Conservation (phyloP, 31 red algal species). For the Bonnemaisonia californica region DNA sequence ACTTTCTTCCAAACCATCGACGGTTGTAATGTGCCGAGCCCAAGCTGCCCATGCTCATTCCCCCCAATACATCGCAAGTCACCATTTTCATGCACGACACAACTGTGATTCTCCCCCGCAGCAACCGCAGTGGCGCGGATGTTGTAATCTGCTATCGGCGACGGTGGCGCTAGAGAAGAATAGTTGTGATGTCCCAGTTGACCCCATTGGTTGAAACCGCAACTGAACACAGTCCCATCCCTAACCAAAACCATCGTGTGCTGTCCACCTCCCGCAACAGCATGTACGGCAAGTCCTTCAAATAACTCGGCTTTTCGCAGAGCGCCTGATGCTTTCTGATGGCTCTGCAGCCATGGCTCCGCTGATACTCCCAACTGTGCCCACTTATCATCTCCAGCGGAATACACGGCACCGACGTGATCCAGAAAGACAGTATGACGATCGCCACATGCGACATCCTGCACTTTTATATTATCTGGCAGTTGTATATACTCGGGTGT, state of each 20-base stretch:
- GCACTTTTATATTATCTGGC: constrained; percentile 26
- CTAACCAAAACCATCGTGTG: constrained; percentile 61
- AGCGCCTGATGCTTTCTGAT: constrained; percentile 22
- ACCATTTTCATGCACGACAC: constrained; percentile 56
- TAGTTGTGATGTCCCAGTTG: constrained; percentile 85
- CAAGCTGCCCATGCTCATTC: constrained; percentile 72
- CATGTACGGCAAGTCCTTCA: constrained; percentile 19
- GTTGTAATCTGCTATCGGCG: constrained; percentile 50
- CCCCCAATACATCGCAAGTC: constrained; percentile 70
- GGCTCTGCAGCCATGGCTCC: constrained; percentile 45
- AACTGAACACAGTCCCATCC: constrained; percentile 77
- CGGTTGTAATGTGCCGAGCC: constrained; percentile 57
- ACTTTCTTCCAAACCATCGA: constrained; percentile 66
- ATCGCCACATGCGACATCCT: constrained; percentile 64
- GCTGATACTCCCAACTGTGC: constrained; percentile 65
- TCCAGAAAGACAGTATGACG: constrained; percentile 63
- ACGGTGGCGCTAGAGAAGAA: constrained; percentile 56
- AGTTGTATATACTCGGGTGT: constrained; percentile 33
- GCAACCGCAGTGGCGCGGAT: constrained; percentile 39
- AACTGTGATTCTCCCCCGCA: constrained; percentile 69
- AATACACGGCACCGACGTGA: constrained; percentile 34
- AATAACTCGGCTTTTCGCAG: constrained; percentile 46
- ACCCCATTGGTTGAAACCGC: constrained; percentile 75
- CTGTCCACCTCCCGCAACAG: constrained; percentile 48
- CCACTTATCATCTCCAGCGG: constrained; percentile 70